Percentiles rank a stretch among this genome's conserved stretches.
Evolutionary conservation across 345 rosid genomes (phyloP).

Genomic region (Salix dunnii): DNA sequence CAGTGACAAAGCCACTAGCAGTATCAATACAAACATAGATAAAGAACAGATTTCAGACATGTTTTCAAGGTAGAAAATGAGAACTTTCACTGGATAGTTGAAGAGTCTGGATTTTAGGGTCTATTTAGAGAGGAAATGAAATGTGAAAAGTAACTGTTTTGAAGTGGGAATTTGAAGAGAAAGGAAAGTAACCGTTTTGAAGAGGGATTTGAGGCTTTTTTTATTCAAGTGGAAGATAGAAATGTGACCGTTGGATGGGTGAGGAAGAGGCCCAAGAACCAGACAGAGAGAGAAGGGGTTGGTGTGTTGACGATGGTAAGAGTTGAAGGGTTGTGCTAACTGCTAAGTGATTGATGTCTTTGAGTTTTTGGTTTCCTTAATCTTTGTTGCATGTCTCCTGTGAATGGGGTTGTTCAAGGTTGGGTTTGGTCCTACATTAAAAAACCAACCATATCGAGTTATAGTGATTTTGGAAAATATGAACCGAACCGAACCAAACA

Average conservation of each 20-base stretch:
- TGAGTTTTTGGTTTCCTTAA: background rate
- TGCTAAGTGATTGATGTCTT: background rate
- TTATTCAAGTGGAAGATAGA: background rate
- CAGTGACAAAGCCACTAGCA: constrained; percentile 1
- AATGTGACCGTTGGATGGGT: constrained; percentile 15
- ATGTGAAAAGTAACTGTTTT: background rate
- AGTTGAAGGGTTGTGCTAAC: background rate
- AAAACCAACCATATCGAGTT: no score
- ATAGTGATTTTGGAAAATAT: no score
- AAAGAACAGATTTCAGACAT: background rate
- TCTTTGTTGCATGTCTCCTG: background rate
- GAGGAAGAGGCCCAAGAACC: constrained; percentile 1
- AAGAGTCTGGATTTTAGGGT: background rate
- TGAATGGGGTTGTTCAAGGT: no score
- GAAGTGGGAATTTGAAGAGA: background rate
- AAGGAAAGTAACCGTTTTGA: background rate
- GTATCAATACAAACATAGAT: background rate
- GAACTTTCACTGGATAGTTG: background rate
- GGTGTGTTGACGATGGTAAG: background rate
- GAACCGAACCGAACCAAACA: no score
- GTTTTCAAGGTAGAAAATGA: background rate
- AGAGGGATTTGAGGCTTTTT: background rate
- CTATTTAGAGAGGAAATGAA: background rate
- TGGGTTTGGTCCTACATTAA: no score
- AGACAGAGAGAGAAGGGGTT: background rate